Percentiles rank a stretch among this genome's conserved stretches.
phyloP scores from a whole-genome alignment of 2,329 filamentous ascomycete genomes.

The Colletotrichum sp. region DNA sequence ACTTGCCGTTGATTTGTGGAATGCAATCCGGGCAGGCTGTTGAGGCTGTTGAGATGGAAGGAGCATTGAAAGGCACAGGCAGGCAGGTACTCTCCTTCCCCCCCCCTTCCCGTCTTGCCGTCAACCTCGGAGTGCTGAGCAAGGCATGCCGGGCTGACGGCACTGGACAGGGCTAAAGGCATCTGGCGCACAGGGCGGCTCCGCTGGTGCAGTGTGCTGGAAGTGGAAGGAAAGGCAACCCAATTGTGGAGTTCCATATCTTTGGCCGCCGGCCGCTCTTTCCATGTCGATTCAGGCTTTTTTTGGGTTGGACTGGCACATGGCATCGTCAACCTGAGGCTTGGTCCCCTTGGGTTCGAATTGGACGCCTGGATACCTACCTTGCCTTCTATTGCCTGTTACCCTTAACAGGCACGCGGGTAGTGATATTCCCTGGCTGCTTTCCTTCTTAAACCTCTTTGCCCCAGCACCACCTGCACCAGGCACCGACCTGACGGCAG shows the following conservation, averaged over 20 bases:
- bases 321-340: conserved; percentile 3
- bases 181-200: background rate
- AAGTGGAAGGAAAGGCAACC: background rate
- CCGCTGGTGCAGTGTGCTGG: background rate
- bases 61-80: background rate
- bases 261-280: background rate
- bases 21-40: background rate
- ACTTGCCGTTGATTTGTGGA: background rate
- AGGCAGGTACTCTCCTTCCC: background rate
- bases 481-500: background rate
- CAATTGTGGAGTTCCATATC: background rate
- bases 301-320: background rate
- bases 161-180: background rate
- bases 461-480: background rate
- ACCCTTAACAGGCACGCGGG: background rate
- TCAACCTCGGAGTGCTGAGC: background rate
- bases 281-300: background rate
- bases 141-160: background rate
- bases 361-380: background rate
- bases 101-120: background rate
- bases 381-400: background rate
- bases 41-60: background rate
- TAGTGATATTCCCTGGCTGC: background rate
- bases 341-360: background rate
- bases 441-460: background rate